Percentiles rank a stretch among this genome's conserved stretches.
phyloP scores from a whole-genome alignment of 192 early-diverging fungal species.

The Jimgerdemannia flammicorona region DNA sequence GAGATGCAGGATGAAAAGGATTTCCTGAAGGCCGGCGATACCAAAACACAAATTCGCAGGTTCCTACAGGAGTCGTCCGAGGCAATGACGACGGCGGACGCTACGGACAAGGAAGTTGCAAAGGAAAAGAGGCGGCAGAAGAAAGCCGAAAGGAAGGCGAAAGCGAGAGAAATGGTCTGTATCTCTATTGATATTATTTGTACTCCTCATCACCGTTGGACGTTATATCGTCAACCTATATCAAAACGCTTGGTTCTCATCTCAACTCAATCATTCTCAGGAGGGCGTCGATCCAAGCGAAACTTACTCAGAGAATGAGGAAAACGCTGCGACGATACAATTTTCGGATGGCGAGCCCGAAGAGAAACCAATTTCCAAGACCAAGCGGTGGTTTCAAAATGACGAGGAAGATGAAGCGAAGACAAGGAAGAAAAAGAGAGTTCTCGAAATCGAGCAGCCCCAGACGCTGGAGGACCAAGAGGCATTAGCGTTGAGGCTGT shows the following conservation, averaged over 20 bases:
- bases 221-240: no score
- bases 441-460: constrained; percentile 51
- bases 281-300: constrained; percentile 48
- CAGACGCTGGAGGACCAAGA: constrained; percentile 59
- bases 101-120: constrained; percentile 67
- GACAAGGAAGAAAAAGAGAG: constrained; percentile 37
- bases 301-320: constrained; percentile 59
- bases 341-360: constrained; percentile 52
- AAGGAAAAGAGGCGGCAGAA: constrained; percentile 68
- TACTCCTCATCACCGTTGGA: no score
- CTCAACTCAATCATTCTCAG: background rate
- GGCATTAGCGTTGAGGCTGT: constrained; percentile 51
- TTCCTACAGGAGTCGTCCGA: constrained; percentile 67
- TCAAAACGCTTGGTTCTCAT: background rate
- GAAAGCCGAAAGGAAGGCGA: constrained; percentile 61
- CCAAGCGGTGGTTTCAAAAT: constrained; percentile 31
- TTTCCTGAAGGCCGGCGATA: constrained; percentile 73
- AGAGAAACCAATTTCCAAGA: constrained; percentile 45
- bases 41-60: constrained; percentile 57
- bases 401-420: constrained; percentile 33
- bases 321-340: constrained; percentile 54
- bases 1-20: constrained; percentile 77
- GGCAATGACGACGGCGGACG: constrained; percentile 75
- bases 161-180: constrained; percentile 38
- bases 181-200: background rate